Percentiles rank a stretch among this genome's conserved stretches.
Conservation (phyloP, 768 basidiomycete genomes). For the Trametes sanguinea region DNA sequence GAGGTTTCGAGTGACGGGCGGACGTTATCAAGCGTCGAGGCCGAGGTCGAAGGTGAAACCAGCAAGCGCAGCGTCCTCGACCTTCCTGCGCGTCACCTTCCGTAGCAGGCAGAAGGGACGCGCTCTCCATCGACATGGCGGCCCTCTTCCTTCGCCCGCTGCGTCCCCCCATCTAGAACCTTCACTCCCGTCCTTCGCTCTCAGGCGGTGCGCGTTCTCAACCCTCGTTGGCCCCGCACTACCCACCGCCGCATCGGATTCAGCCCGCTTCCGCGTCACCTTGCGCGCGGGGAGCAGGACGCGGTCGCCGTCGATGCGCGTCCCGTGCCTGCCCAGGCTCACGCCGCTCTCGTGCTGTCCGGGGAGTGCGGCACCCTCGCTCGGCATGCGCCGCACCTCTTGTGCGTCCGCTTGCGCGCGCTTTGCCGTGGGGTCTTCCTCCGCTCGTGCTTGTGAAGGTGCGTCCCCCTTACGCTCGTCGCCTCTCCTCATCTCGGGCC, state of each 20-base stretch:
- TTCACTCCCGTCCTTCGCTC: background rate
- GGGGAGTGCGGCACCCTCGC: slow-evolving; percentile 6
- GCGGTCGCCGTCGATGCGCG: slow-evolving; percentile 16
- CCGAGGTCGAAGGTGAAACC: background rate
- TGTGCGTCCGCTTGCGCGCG: background rate
- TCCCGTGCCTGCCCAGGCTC: slow-evolving; percentile 2
- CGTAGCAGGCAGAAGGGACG: slow-evolving; percentile 12
- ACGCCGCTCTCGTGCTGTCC: background rate
- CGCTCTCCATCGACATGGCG: slow-evolving; percentile 12
- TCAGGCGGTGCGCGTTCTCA: background rate
- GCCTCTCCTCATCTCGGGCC: no score
- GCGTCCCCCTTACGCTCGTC: no score
- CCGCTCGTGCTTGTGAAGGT: background rate
- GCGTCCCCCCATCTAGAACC: background rate
- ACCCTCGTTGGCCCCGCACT: background rate
- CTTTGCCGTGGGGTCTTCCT: background rate
- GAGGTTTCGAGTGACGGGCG: background rate
- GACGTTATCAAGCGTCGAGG: background rate
- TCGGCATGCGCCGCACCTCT: slow-evolving; percentile 10
- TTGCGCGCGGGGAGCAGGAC: slow-evolving; percentile 20
- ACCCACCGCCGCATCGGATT: background rate
- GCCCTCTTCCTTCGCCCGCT: background rate
- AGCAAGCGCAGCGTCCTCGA: background rate
- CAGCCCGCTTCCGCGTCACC: slow-evolving; percentile 10
- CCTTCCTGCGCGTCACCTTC: slow-evolving; percentile 9